These are phyloP conservation scores for Leccinum cinnamomeum DNA, from an alignment of 1,284 basidiomycete species.

Conservation along the genomic window DNA sequence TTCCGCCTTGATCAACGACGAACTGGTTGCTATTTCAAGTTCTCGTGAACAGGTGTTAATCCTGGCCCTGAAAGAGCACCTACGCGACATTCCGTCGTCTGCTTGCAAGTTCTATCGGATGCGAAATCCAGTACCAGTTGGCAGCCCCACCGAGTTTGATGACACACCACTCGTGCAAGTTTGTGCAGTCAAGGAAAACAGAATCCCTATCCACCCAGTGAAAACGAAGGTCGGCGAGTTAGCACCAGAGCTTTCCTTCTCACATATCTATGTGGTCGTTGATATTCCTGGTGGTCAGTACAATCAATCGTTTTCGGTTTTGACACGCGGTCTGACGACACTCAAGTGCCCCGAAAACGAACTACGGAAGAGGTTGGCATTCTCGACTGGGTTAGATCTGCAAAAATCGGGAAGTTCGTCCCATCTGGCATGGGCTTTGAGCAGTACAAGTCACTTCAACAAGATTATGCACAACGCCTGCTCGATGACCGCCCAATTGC, in stretches of 20 bases:
- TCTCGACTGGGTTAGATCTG: background rate
- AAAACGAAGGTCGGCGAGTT: background rate
- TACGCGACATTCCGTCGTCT: background rate
- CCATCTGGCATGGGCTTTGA: background rate
- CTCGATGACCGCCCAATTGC: background rate
- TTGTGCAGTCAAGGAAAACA: background rate
- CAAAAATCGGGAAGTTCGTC: background rate
- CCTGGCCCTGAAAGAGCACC: background rate
- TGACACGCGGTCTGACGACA: background rate
- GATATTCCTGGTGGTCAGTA: background rate
- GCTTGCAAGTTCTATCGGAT: background rate
- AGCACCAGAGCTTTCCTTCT: background rate
- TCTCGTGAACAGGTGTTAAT: background rate
- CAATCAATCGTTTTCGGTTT: background rate
- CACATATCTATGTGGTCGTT: background rate
- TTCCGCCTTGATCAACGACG: background rate
- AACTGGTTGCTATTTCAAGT: background rate
- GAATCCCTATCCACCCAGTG: background rate
- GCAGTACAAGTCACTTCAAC: background rate
- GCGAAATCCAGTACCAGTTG: background rate
- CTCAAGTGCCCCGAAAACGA: background rate
- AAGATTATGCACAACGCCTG: background rate
- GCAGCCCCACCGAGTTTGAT: background rate
- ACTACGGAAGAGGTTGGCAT: background rate
- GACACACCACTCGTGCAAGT: background rate